These are phyloP conservation scores for Fusarium sp. DNA, from an alignment of 2,329 filamentous ascomycete genomes.

Conservation along the genomic window DNA sequence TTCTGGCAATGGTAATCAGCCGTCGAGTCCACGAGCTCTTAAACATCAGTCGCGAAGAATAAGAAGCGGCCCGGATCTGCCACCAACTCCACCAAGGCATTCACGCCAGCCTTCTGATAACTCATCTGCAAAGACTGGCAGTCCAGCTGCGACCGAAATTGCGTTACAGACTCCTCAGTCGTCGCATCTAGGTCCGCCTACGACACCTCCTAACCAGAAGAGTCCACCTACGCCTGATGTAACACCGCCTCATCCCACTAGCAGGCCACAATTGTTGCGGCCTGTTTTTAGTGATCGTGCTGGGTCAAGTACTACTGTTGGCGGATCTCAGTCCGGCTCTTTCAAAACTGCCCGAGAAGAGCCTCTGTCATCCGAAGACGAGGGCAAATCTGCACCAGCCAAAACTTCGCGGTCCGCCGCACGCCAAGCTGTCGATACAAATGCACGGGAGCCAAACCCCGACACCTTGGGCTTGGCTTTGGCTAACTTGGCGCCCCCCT, in stretches of 20 bases:
- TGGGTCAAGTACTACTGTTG: conserved; percentile 64
- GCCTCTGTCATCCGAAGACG: conserved; percentile 70
- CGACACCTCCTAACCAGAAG: conserved; percentile 72
- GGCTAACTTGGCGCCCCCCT: conserved; percentile 54
- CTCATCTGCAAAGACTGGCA: conserved; percentile 58
- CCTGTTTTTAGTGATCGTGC: conserved; percentile 61
- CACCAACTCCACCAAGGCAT: conserved; percentile 72
- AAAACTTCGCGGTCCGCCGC: conserved; percentile 59
- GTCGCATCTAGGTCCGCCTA: conserved; percentile 56
- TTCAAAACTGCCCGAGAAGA: conserved; percentile 78
- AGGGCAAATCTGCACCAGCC: conserved; percentile 57
- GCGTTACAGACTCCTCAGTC: conserved; percentile 54
- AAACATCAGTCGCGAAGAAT: conserved; percentile 57
- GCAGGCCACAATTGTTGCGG: conserved; percentile 58
- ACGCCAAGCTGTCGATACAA: conserved; percentile 50
- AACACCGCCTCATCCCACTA: conserved; percentile 70
- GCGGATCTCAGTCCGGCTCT: conserved; percentile 73
- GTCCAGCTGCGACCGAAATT: conserved; percentile 53
- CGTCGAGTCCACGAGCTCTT: conserved; percentile 53
- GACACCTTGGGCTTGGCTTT: conserved; percentile 57
- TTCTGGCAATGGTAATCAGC: conserved; percentile 46
- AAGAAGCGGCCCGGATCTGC: conserved; percentile 61
- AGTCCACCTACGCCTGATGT: conserved; percentile 81
- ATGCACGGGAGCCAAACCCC: conserved; percentile 40
- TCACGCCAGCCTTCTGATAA: conserved; percentile 67